A percentile compares a stretch with the other conserved stretches of the same genome.
Evolutionary conservation across 805 yeast species (phyloP).

Genomic region (Tetrapisispora phaffii): DNA sequence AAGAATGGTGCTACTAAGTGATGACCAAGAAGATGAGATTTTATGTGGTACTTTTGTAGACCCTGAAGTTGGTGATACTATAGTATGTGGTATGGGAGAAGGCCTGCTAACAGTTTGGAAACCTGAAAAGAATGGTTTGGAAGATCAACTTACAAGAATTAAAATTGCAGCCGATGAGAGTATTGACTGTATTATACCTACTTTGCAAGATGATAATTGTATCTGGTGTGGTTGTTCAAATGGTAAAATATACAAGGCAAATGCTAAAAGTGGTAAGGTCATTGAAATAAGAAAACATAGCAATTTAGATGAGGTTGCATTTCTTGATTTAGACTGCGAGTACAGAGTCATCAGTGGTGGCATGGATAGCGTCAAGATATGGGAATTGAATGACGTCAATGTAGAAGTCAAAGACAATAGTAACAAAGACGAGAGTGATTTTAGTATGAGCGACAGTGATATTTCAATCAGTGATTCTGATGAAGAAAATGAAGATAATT

Average conservation of each 20-base stretch:
- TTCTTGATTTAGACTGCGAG: conserved; percentile 68
- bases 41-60: conserved; percentile 63
- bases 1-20: conserved; percentile 55
- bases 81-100: conserved; percentile 81
- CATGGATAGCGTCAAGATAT: conserved; percentile 69
- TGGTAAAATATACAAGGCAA: conserved; percentile 60
- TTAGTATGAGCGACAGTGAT: background rate
- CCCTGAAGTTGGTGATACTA: conserved; percentile 48
- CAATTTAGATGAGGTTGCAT: conserved; percentile 59
- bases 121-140: conserved; percentile 52
- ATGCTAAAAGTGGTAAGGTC: conserved; percentile 53
- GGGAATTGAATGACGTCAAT: conserved; percentile 43
- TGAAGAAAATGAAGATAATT: background rate
- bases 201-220: conserved; percentile 37
- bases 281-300: conserved; percentile 61
- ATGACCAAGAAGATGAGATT: conserved; percentile 92
- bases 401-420: background rate
- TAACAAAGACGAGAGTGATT: background rate
- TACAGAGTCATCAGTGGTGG: conserved; percentile 77
- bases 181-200: conserved; percentile 57
- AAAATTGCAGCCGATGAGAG: conserved; percentile 60
- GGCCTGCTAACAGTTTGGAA: conserved; percentile 87
- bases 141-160: conserved; percentile 73
- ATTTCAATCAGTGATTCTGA: conserved; percentile 5
- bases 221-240: conserved; percentile 76